Evolutionary conservation across 1,284 basidiomycete genomes (phyloP).

Genomic region (Sparassis latifolia): DNA sequence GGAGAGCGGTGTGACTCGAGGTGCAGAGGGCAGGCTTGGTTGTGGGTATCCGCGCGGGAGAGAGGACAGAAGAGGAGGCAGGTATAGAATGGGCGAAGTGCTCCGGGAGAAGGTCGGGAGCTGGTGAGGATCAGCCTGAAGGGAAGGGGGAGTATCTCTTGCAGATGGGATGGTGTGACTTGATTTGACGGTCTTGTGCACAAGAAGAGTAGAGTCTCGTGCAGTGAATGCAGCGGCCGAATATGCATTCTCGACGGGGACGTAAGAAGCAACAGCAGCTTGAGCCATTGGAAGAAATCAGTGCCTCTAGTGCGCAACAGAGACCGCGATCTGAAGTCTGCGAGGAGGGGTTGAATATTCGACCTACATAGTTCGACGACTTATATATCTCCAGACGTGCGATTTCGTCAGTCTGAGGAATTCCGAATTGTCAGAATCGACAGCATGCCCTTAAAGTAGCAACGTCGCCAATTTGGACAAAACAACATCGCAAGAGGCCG

Average conservation of each 20-base stretch:
- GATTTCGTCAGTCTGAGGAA: too few relatives aligned
- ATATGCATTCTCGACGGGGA: neutral
- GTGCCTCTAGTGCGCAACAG: too few relatives aligned
- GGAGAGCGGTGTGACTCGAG: conserved; percentile 31
- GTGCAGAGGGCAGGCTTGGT: conserved; percentile 16
- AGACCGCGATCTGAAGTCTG: too few relatives aligned
- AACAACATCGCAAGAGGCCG: too few relatives aligned
- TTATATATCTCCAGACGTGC: too few relatives aligned
- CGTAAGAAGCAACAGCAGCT: conserved; percentile 9
- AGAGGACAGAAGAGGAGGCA: conserved; percentile 75
- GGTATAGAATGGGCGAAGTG: conserved; percentile 51
- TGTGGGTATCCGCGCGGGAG: conserved; percentile 37
- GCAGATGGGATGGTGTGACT: neutral
- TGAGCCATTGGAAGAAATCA: conserved; percentile 8
- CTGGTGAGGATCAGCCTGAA: conserved; percentile 49
- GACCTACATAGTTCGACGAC: too few relatives aligned
- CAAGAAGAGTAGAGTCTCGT: neutral
- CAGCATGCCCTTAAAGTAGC: too few relatives aligned
- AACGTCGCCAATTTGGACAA: too few relatives aligned
- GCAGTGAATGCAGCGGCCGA: too few relatives aligned
- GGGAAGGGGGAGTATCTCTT: neutral
- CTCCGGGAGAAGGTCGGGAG: conserved; percentile 47
- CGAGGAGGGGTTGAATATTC: too few relatives aligned
- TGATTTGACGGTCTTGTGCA: neutral
- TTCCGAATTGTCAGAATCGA: too few relatives aligned